Evolutionary conservation across 176 grass and related monocot species (phyloP).

Genomic region (Saccharum spontaneum): DNA sequence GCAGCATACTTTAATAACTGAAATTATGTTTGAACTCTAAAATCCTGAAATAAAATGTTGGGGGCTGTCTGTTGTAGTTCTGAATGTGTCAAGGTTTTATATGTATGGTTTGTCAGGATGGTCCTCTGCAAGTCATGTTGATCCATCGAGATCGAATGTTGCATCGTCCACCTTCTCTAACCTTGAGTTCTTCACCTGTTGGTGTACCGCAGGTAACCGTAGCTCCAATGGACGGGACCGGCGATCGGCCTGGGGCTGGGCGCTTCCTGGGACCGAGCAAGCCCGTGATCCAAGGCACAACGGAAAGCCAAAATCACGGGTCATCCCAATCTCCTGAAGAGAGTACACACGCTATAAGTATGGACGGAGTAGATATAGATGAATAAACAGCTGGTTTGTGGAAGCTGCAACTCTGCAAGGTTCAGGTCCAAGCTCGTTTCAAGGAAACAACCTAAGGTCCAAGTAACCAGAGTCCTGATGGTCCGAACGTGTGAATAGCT

Average conservation of each 20-base stretch:
- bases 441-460: not conserved
- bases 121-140: not conserved
- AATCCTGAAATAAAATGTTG: not conserved
- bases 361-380: not conserved
- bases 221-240: conserved; percentile 8
- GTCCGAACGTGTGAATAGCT: not conserved
- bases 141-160: not conserved
- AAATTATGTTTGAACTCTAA: not conserved
- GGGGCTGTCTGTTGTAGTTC: not conserved
- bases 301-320: conserved; percentile 28
- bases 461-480: not conserved
- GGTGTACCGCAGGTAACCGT: conserved; percentile 15
- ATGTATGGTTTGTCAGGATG: not conserved
- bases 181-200: not conserved
- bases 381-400: conserved; percentile 1
- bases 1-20: not conserved
- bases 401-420: not conserved
- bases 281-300: conserved; percentile 23
- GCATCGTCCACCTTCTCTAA: not conserved
- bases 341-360: not conserved
- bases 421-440: conserved; percentile 12
- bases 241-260: conserved; percentile 23
- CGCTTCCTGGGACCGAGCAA: conserved; percentile 44
- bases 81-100: not conserved
- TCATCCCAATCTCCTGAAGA: conserved; percentile 46